Conservation (phyloP, 441 rosid genomes). For the Croton laevigatus region DNA sequence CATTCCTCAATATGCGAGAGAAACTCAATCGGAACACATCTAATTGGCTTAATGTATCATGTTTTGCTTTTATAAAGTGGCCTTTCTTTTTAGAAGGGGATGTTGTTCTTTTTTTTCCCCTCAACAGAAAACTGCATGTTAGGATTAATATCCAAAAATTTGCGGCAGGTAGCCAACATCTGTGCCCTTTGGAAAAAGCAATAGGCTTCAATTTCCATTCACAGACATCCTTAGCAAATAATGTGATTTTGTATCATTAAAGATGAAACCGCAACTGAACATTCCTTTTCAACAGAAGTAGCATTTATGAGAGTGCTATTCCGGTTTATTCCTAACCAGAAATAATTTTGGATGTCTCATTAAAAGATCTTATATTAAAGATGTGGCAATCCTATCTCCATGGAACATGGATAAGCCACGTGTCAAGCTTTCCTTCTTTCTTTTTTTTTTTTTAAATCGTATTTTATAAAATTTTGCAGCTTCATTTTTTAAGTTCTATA, state of each 20-base stretch:
- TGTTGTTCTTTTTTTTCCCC: no score
- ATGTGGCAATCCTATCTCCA: constrained; percentile 30
- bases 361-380: not conserved
- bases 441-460: no score
- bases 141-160: not conserved
- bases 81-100: no score
- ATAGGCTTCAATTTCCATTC: not conserved
- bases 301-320: not conserved
- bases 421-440: not conserved
- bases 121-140: no score
- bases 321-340: not conserved
- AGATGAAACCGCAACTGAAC: not conserved
- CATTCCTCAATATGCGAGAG: no score
- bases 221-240: constrained; percentile 14
- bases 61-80: no score
- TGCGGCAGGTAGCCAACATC: not conserved
- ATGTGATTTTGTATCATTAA: not conserved
- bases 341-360: constrained; percentile 8
- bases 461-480: not conserved
- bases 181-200: not conserved
- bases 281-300: not conserved
- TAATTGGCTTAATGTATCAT: no score
- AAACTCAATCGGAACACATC: no score
- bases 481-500: not conserved
- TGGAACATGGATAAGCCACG: not conserved